These are phyloP conservation scores for Exophiala dermatitidis DNA, from an alignment of 2,329 filamentous ascomycete genomes.

Conservation along the genomic window DNA sequence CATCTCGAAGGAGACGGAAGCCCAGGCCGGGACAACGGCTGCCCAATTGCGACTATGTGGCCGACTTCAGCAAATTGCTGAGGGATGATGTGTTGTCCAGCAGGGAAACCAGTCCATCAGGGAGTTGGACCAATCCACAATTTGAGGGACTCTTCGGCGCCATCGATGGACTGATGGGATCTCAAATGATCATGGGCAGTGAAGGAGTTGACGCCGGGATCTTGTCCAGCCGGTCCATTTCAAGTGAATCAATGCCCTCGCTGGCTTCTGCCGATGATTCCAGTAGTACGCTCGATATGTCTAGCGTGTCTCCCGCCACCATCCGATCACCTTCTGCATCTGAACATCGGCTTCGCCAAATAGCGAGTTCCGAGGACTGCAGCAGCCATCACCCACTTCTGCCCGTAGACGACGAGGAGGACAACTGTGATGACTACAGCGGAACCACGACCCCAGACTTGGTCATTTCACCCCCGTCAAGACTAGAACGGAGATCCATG, in stretches of 20 bases:
- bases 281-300: conserved; percentile 35
- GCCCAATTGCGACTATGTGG: conserved; percentile 37
- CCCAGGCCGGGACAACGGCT: conserved; percentile 36
- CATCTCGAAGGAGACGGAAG: conserved; percentile 41
- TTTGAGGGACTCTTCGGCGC: conserved; percentile 52
- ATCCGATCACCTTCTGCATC: conserved; percentile 32
- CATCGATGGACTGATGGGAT: conserved; percentile 40
- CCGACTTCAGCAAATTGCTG: conserved; percentile 51
- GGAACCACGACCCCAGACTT: conserved; percentile 13
- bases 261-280: conserved; percentile 44
- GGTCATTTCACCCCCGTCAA: conserved; percentile 25
- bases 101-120: conserved; percentile 39
- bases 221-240: conserved; percentile 45
- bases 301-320: conserved; percentile 38
- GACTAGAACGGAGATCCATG: conserved; percentile 19
- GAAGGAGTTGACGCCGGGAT: conserved; percentile 40
- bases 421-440: conserved; percentile 20
- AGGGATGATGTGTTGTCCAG: conserved; percentile 46
- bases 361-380: conserved; percentile 50
- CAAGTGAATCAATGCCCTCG: conserved; percentile 52
- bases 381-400: conserved; percentile 52
- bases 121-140: conserved; percentile 39
- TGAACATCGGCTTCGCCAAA: conserved; percentile 41
- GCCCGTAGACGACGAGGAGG: conserved; percentile 31
- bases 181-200: conserved; percentile 36